Conservation (phyloP, 805 yeast genomes). For the Pichia heedii region DNA sequence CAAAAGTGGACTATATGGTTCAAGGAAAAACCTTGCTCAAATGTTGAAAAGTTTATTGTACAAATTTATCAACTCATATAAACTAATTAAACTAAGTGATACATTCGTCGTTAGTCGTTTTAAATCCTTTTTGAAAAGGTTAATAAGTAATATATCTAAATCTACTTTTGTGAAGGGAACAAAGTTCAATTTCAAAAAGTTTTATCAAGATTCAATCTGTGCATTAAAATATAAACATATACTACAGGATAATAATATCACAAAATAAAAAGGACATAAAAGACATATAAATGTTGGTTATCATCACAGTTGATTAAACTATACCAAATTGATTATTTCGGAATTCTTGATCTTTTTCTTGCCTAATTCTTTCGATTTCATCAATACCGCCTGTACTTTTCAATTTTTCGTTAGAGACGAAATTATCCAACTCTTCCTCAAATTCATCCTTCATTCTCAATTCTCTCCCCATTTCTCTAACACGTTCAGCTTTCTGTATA, state of each 20-base stretch:
- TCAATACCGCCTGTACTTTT: constrained; percentile 82
- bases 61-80: constrained; percentile 15
- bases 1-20: constrained; percentile 11
- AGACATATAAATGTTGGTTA: background rate
- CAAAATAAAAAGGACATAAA: too few species aligned
- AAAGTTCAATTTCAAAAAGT: background rate
- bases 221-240: constrained; percentile 3
- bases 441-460: constrained; percentile 52
- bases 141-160: background rate
- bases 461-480: constrained; percentile 63
- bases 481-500: constrained; percentile 73
- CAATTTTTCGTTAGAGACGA: constrained; percentile 69
- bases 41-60: constrained; percentile 13
- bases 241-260: background rate
- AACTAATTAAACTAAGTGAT: constrained; percentile 7
- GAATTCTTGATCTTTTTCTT: constrained; percentile 61
- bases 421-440: constrained; percentile 76
- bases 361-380: constrained; percentile 66
- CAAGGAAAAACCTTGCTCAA: constrained; percentile 10
- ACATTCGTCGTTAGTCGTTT: constrained; percentile 3
- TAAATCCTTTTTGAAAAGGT: constrained; percentile 2
- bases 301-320: constrained; percentile 1
- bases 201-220: constrained; percentile 1
- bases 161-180: background rate
- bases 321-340: constrained; percentile 41